Evolutionary conservation across 331 rosid species (phyloP).

Genomic region (Erythrophleum ivorense): DNA sequence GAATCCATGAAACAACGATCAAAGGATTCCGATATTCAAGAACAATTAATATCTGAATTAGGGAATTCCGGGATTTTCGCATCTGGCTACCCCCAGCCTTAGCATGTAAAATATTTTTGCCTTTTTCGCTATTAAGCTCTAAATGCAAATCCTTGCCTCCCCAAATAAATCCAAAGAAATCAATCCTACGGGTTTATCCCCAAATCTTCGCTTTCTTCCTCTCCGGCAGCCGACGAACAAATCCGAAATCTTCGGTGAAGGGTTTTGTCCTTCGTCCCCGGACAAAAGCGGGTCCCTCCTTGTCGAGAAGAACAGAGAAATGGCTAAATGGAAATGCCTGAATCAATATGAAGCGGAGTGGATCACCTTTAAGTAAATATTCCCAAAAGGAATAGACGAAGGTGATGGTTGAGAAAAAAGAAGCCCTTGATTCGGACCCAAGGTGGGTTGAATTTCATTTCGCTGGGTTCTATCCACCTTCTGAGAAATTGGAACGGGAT

Average conservation of each 20-base stretch:
- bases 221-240: background rate
- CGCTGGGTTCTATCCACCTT: background rate
- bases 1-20: constrained; percentile 65
- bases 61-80: constrained; percentile 41
- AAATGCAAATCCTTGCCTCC: constrained; percentile 15
- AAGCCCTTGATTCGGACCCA: background rate
- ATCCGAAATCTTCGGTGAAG: constrained; percentile 35
- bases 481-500: background rate
- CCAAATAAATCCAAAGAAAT: background rate
- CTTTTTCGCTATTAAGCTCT: constrained; percentile 11
- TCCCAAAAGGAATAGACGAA: background rate
- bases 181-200: background rate
- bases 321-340: background rate
- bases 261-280: constrained; percentile 39
- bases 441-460: background rate
- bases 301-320: background rate
- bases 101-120: background rate
- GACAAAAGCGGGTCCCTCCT: constrained; percentile 21
- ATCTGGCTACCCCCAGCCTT: constrained; percentile 46
- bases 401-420: background rate
- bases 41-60: constrained; percentile 15
- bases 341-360: background rate
- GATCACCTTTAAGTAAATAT: background rate
- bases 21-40: constrained; percentile 20
- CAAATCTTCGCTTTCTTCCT: constrained; percentile 23